These are phyloP conservation scores for Neofusicoccum ribis DNA, from an alignment of 2,329 filamentous ascomycete genomes.

Conservation along the genomic window DNA sequence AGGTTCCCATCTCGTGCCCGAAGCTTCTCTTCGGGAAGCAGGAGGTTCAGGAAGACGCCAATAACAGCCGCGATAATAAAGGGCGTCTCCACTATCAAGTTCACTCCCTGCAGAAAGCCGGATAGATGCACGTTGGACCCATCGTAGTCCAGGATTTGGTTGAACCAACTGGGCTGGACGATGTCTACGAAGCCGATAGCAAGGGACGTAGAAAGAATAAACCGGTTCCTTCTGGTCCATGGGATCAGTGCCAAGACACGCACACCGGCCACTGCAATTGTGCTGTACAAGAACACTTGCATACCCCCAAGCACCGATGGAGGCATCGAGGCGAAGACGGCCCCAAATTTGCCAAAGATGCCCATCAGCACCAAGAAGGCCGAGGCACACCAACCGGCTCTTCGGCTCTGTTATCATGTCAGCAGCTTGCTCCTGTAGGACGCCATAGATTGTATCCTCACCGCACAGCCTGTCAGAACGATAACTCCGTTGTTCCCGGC, in stretches of 20 bases:
- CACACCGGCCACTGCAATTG: slow-evolving; percentile 31
- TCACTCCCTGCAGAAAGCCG: slow-evolving; percentile 44
- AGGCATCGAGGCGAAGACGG: slow-evolving; percentile 32
- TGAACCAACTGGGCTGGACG: slow-evolving; percentile 42
- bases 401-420: slow-evolving; percentile 19
- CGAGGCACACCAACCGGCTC: slow-evolving; percentile 32
- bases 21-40: slow-evolving; percentile 38
- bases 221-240: slow-evolving; percentile 32
- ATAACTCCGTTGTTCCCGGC: slow-evolving; percentile 34
- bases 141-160: slow-evolving; percentile 39
- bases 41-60: slow-evolving; percentile 43
- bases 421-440: neutral
- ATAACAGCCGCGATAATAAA: slow-evolving; percentile 44
- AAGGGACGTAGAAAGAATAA: slow-evolving; percentile 29
- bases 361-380: slow-evolving; percentile 32
- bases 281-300: slow-evolving; percentile 39
- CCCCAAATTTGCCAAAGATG: slow-evolving; percentile 31
- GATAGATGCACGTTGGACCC: slow-evolving; percentile 38
- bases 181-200: slow-evolving; percentile 40
- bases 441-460: neutral
- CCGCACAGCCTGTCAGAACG: slow-evolving; percentile 30
- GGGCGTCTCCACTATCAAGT: slow-evolving; percentile 43
- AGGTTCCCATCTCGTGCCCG: neutral
- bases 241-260: slow-evolving; percentile 30
- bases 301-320: slow-evolving; percentile 49